Evolutionary conservation across 352 stramenopile species (phyloP).

Genomic region (Pythium phragmiticola): DNA sequence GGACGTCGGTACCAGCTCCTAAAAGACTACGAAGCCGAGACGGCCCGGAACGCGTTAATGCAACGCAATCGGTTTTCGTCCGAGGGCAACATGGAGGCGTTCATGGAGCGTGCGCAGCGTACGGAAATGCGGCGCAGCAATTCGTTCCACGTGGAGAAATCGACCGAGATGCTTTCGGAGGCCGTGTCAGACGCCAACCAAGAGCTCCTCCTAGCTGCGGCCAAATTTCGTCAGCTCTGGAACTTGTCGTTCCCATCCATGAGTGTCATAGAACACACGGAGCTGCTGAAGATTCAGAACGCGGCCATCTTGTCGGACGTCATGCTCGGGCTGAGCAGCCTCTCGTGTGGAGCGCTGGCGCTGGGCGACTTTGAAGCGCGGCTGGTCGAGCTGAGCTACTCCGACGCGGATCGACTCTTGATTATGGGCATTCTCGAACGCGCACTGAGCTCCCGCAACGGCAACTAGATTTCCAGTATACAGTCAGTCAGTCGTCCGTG

Average conservation of each 20-base stretch:
- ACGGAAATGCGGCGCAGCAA: slow-evolving; percentile 38
- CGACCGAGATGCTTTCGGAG: slow-evolving; percentile 27
- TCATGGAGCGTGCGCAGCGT: slow-evolving; percentile 31
- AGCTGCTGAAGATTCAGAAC: slow-evolving; percentile 62
- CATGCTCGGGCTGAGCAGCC: slow-evolving; percentile 78
- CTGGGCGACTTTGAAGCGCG: slow-evolving; percentile 52
- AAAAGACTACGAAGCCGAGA: slow-evolving; percentile 25
- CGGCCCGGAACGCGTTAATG: slow-evolving; percentile 19
- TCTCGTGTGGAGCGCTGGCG: slow-evolving; percentile 64
- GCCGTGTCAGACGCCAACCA: neutral
- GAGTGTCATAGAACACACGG: slow-evolving; percentile 55
- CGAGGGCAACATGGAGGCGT: slow-evolving; percentile 43
- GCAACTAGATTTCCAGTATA: slow-evolving; percentile 10
- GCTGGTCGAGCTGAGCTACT: slow-evolving; percentile 63
- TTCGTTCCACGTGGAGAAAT: slow-evolving; percentile 50
- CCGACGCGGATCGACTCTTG: slow-evolving; percentile 49
- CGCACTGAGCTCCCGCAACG: slow-evolving; percentile 13
- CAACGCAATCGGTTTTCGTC: slow-evolving; percentile 56
- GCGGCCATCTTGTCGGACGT: slow-evolving; percentile 69
- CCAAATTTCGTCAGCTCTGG: slow-evolving; percentile 76
- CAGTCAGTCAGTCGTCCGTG: neutral
- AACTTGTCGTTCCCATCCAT: slow-evolving; percentile 75
- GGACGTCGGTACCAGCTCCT: slow-evolving; percentile 25
- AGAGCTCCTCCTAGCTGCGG: slow-evolving; percentile 17
- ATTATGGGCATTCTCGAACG: slow-evolving; percentile 57